phyloP scores from a whole-genome alignment of 495 filamentous ascomycete species.

The Hyaloscypha variabilis region DNA sequence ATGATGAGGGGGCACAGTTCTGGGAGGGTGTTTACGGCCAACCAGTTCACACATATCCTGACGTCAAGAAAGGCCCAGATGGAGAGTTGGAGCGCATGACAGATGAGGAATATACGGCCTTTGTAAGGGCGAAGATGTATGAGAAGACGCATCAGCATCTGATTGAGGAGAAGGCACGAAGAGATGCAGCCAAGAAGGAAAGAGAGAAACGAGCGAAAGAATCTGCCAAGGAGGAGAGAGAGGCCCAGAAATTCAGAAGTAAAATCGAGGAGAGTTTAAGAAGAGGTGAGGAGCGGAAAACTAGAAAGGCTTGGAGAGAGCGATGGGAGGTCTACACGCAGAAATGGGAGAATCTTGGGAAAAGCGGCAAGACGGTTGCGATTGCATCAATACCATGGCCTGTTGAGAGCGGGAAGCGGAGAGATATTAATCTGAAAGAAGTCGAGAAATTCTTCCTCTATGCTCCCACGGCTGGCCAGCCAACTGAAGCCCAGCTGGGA shows the following conservation, averaged over 20 bases:
- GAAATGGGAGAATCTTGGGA: constrained; percentile 63
- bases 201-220: constrained; percentile 39
- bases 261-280: constrained; percentile 39
- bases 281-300: constrained; percentile 31
- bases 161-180: constrained; percentile 53
- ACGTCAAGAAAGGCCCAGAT: constrained; percentile 37
- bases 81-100: constrained; percentile 82
- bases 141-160: constrained; percentile 77
- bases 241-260: constrained; percentile 42
- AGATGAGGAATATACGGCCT: constrained; percentile 86
- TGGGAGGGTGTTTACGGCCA: constrained; percentile 96
- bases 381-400: constrained; percentile 73
- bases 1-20: constrained; percentile 94
- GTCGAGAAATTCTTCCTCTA: constrained; percentile 66
- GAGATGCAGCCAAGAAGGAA: constrained; percentile 44
- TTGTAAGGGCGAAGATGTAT: constrained; percentile 90
- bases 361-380: constrained; percentile 34
- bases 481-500: constrained; percentile 43
- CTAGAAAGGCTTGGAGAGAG: constrained; percentile 31
- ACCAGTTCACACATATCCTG: constrained; percentile 72
- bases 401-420: constrained; percentile 60
- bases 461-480: constrained; percentile 41
- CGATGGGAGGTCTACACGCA: constrained; percentile 66
- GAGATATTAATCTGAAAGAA: constrained; percentile 62
- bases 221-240: constrained; percentile 51